Evolutionary conservation across 345 rosid genomes (phyloP).

Genomic region (Sapria himalayana): DNA sequence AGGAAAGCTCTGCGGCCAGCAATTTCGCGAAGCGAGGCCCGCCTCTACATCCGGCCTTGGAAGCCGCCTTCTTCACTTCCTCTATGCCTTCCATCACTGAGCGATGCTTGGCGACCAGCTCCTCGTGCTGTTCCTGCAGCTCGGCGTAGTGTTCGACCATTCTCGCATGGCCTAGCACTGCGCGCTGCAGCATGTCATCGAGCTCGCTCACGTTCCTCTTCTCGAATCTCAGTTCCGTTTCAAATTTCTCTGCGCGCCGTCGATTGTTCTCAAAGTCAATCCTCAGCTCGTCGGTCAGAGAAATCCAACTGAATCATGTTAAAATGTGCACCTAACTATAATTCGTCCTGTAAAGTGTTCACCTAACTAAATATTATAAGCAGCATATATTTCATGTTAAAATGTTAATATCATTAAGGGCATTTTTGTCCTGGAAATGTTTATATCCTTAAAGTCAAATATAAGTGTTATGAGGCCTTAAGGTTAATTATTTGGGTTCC

Average conservation of each 20-base stretch:
- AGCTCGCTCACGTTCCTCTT: conserved; percentile 49
- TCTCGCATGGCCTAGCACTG: conserved; percentile 82
- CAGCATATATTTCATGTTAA: no score
- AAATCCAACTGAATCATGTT: no score
- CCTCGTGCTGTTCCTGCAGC: conserved; percentile 70
- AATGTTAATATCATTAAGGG: no score
- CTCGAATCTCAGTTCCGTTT: conserved; percentile 45
- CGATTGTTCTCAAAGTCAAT: conserved; percentile 63
- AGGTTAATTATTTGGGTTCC: no score
- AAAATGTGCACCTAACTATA: no score
- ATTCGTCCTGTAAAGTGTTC: no score
- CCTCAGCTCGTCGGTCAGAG: conserved; percentile 69
- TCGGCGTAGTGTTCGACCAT: conserved; percentile 90
- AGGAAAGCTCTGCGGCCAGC: conserved; percentile 56
- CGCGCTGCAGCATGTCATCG: conserved; percentile 71
- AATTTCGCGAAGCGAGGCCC: conserved; percentile 66
- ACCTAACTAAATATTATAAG: no score
- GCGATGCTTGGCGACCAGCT: conserved; percentile 41
- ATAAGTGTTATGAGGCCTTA: no score
- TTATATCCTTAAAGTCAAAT: no score
- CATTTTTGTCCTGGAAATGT: no score
- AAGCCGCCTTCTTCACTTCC: conserved; percentile 75
- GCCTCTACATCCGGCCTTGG: conserved; percentile 69
- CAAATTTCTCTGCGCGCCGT: conserved; percentile 50
- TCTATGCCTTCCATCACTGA: conserved; percentile 70